Percentiles rank a stretch among this genome's conserved stretches.
phyloP scores from a whole-genome alignment of 331 rosid species.

The Saraca asoca region DNA sequence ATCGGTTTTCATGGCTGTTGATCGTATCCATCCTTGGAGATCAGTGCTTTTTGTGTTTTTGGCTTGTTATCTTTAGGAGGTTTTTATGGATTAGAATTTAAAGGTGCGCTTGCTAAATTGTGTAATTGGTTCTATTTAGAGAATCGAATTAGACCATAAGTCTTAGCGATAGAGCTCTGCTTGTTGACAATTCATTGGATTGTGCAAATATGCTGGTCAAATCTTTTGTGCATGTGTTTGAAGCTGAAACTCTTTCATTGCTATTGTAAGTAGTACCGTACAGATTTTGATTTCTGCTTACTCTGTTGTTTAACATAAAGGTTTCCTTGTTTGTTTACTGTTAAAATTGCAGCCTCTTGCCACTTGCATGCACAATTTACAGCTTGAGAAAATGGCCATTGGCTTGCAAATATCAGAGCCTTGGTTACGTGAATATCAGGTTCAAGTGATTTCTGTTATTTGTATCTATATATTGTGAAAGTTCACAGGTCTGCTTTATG shows the following conservation, averaged over 20 bases:
- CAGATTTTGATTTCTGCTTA: conserved; percentile 7
- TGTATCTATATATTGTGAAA: conserved; percentile 10
- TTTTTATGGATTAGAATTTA: too few relatives aligned
- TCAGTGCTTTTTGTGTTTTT: neutral
- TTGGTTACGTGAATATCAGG: conserved; percentile 99
- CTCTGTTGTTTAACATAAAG: neutral
- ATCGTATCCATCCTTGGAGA: neutral
- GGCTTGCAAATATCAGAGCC: conserved; percentile 96
- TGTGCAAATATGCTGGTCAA: neutral
- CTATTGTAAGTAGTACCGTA: neutral
- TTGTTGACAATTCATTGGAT: neutral
- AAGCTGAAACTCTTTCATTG: conserved; percentile 9
- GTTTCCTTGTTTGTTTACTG: conserved; percentile 26
- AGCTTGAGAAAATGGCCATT: conserved; percentile 81
- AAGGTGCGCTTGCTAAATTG: too few relatives aligned
- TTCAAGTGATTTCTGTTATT: conserved; percentile 30
- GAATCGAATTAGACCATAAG: neutral
- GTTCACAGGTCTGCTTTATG: neutral
- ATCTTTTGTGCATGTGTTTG: neutral
- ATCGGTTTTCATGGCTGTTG: neutral
- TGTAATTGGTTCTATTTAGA: too few relatives aligned
- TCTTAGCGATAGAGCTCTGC: neutral
- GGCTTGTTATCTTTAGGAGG: too few relatives aligned
- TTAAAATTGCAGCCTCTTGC: conserved; percentile 74
- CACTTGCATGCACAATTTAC: conserved; percentile 89